Percentiles rank a stretch among this genome's conserved stretches.
These are phyloP conservation scores for Aspergillus brunneoviolaceus DNA, from an alignment of 2,329 filamentous ascomycete species.

Conservation along the genomic window DNA sequence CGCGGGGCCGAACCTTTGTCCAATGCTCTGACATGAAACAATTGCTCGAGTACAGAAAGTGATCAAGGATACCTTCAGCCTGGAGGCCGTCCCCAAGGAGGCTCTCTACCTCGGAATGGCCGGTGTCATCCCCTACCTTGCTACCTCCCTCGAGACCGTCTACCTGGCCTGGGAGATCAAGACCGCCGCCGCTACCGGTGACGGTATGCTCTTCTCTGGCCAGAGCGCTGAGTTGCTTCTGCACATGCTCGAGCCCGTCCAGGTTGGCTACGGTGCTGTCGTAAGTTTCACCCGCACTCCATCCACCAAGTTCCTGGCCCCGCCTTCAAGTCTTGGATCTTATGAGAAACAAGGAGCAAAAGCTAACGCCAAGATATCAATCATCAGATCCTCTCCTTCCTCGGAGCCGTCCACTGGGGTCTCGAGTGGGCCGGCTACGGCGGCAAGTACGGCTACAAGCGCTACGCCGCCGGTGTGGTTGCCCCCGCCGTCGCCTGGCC, in stretches of 20 bases:
- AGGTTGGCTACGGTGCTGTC: constrained; percentile 86
- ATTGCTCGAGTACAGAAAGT: constrained; percentile 49
- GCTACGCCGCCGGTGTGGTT: constrained; percentile 79
- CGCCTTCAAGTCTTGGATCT: not conserved
- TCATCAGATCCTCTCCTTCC: constrained; percentile 78
- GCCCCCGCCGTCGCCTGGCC: constrained; percentile 85
- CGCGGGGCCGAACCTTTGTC: not conserved
- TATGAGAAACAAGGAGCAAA: not conserved
- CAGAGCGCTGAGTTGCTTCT: constrained; percentile 72
- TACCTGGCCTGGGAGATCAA: constrained; percentile 82
- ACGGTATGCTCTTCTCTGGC: constrained; percentile 64
- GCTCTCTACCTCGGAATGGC: constrained; percentile 69
- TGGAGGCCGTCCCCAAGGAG: constrained; percentile 65
- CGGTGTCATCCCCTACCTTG: constrained; percentile 81
- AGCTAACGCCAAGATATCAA: constrained; percentile 1
- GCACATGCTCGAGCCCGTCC: constrained; percentile 76
- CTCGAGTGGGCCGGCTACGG: constrained; percentile 76
- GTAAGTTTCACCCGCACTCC: constrained; percentile 47
- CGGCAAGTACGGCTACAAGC: constrained; percentile 67
- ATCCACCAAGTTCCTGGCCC: not conserved
- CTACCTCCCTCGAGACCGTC: constrained; percentile 77
- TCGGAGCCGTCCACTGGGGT: constrained; percentile 92
- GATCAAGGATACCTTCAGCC: constrained; percentile 68
- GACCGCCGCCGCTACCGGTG: constrained; percentile 60
- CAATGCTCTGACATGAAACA: not conserved